phyloP scores from a whole-genome alignment of 208 protist genomes.

The Strigomonas oncopelti region DNA sequence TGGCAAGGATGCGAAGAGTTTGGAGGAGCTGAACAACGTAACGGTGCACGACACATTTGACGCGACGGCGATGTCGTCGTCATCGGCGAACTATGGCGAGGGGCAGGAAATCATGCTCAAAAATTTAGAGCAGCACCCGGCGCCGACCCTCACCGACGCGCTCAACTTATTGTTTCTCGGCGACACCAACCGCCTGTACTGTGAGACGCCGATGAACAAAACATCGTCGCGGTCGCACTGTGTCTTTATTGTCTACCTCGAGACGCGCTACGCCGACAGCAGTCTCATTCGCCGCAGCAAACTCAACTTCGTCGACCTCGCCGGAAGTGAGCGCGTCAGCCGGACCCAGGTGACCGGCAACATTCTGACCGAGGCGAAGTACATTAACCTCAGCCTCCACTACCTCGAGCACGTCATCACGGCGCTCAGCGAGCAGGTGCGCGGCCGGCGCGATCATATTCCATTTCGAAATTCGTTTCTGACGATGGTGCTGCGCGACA shows the following conservation, averaged over 20 bases:
- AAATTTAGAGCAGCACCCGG: constrained; percentile 60
- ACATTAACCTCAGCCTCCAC: constrained; percentile 93
- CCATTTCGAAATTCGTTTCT: constrained; percentile 88
- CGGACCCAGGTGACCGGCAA: constrained; percentile 92
- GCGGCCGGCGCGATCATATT: constrained; percentile 86
- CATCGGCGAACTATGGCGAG: no score
- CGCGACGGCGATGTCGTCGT: constrained; percentile 82
- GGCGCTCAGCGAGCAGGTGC: constrained; percentile 89
- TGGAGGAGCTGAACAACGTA: constrained; percentile 90
- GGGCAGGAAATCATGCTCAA: constrained; percentile 63
- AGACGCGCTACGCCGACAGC: constrained; percentile 86
- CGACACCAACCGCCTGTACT: constrained; percentile 83
- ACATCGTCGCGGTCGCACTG: constrained; percentile 89
- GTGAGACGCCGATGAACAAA: constrained; percentile 91
- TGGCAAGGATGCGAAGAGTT: constrained; percentile 78
- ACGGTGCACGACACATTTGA: constrained; percentile 92
- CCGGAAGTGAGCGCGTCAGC: constrained; percentile 90
- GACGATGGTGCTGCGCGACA: constrained; percentile 92
- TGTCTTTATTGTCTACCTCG: constrained; percentile 87
- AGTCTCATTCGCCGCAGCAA: constrained; percentile 80
- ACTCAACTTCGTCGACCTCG: constrained; percentile 94
- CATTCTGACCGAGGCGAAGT: constrained; percentile 90
- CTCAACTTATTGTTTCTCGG: constrained; percentile 84
- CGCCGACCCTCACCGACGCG: constrained; percentile 69
- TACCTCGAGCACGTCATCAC: constrained; percentile 89